Conservation (phyloP, 495 filamentous ascomycete species). For the Jackrogersella multiformis region DNA sequence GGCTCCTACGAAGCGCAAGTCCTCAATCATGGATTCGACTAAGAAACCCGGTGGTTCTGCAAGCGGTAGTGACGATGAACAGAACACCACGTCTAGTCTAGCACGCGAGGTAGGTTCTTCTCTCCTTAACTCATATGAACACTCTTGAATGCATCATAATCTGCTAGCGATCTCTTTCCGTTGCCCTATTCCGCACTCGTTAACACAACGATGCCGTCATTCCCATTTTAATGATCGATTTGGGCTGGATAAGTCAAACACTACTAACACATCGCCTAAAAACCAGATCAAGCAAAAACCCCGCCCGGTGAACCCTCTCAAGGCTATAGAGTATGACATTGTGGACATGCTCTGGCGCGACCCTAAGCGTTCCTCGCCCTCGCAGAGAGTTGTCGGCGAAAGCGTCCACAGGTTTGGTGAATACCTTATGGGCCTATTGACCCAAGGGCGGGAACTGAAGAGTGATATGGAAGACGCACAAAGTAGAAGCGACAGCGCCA, state of each 20-base stretch:
- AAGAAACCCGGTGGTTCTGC: background rate
- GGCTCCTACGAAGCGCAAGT: background rate
- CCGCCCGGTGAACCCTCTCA: constrained; percentile 54
- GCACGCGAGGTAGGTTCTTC: constrained; percentile 23
- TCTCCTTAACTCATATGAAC: background rate
- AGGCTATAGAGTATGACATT: constrained; percentile 68
- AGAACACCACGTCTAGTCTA: background rate
- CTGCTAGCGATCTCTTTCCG: background rate
- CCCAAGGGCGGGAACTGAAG: constrained; percentile 66
- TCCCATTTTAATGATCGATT: background rate
- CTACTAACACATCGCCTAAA: constrained; percentile 62
- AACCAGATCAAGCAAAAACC: constrained; percentile 44
- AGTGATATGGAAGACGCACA: constrained; percentile 62
- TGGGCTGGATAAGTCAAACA: constrained; percentile 10
- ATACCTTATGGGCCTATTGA: constrained; percentile 61
- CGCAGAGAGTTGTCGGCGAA: constrained; percentile 71
- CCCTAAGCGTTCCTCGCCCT: constrained; percentile 61
- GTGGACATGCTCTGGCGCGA: constrained; percentile 72
- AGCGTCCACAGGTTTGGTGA: constrained; percentile 62
- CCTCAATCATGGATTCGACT: constrained; percentile 4
- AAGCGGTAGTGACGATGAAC: constrained; percentile 2
- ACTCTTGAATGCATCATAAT: background rate
- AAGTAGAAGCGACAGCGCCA: constrained; percentile 52
- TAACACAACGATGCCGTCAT: background rate
- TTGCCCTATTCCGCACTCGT: background rate